Evolutionary conservation across 345 rosid species (phyloP).

Genomic region (Psidium friedrichsthalianum): DNA sequence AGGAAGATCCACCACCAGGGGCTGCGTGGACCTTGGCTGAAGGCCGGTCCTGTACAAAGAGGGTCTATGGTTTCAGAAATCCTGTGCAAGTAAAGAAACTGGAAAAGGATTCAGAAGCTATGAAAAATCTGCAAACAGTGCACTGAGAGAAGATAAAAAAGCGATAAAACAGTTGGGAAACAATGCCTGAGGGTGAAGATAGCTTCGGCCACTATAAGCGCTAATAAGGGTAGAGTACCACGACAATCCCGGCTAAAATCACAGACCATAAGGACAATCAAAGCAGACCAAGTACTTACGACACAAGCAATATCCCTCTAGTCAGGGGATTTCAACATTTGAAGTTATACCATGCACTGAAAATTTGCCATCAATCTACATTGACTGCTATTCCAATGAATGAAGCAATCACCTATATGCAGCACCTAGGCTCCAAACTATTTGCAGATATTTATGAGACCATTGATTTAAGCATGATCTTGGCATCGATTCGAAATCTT

Average conservation of each 20-base stretch:
- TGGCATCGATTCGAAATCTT: neutral
- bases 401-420: neutral
- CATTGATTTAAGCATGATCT: neutral
- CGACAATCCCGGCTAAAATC: neutral
- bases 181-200: neutral
- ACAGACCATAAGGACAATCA: neutral
- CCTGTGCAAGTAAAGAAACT: neutral
- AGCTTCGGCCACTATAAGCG: neutral
- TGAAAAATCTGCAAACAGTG: neutral
- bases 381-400: neutral
- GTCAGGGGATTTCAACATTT: neutral
- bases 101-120: neutral
- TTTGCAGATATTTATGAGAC: neutral
- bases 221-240: neutral
- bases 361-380: neutral
- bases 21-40: constrained; percentile 50
- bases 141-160: neutral
- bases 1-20: constrained; percentile 33
- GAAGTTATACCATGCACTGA: neutral
- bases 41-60: constrained; percentile 30
- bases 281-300: neutral
- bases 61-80: neutral
- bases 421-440: neutral
- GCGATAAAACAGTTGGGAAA: neutral
- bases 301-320: neutral